Base-by-base conservation (phyloP, 2,329 filamentous ascomycete genomes). In the Berkeleyomyces rouxiae region DNA sequence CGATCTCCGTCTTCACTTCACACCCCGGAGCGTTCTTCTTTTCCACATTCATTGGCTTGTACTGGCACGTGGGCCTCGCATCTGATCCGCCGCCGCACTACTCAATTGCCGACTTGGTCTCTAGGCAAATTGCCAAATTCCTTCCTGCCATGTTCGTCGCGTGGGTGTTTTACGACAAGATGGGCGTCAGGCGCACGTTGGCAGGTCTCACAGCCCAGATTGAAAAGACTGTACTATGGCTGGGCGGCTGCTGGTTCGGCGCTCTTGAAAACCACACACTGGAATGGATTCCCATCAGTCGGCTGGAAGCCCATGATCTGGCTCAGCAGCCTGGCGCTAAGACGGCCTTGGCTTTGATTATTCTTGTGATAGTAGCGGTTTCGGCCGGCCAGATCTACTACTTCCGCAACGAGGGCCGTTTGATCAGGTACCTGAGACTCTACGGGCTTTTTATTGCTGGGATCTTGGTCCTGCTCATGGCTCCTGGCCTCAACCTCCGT, bases 181-280 rank as follows among this genome's bases (percentile, higher is more conserved):
- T 91, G 78, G 82, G 84, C 61, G 81, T 93, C 7, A 78, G 82
- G 3, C 85, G 88, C 55, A 84, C 87, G 0, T 79, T 96, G 36
- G 74, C 72, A 1, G 85, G 84, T 1, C 78, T 96, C 1, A 86
- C 82, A 0, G 90, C 91, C 0, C 92, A 96, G 70, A 69, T 96
- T 51, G 92, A 96, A 70, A 96, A 95, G 77, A 88, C 90, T 0
- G 74, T 97, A 2, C 78, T 97, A 37, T 97, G 90, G 87, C 78
- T 99, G 0, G 91, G 91, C 0, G 86, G 84, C 6, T 90, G 87
- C 70, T 99, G 95, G 87, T 83, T 96, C 46, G 93, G 91, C 13
- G 86, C 89, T 1, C 75, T 99, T 67, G 92, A 92, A 70, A 97
- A 97, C 74, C 95, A 96, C 73, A 97, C 93, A 0, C 89, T 99